Evolutionary conservation across 148 eudicot species (phyloP).

Genomic region (Talinum fruticosum): DNA sequence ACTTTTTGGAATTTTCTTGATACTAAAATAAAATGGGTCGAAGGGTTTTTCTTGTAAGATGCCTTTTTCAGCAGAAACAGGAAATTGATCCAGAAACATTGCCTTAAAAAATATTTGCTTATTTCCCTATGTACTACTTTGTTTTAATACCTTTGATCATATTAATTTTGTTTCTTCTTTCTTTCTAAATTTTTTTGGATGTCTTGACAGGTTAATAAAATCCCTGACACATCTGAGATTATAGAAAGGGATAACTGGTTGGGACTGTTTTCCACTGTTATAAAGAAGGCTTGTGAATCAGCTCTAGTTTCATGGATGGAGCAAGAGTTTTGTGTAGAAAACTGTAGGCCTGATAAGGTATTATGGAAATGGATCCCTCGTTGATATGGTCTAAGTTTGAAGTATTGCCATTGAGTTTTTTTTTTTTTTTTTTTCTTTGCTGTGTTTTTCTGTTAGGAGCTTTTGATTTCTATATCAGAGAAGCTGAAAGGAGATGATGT

Average conservation of each 20-base stretch:
- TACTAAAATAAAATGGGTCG: too few species aligned
- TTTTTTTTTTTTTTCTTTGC: constrained; percentile 7
- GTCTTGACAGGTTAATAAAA: constrained; percentile 55
- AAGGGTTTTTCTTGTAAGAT: too few species aligned
- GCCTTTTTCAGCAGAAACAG: too few species aligned
- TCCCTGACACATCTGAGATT: constrained; percentile 38
- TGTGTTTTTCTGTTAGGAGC: constrained; percentile 42
- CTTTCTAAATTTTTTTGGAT: constrained; percentile 7
- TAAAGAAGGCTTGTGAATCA: constrained; percentile 58
- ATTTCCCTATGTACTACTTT: too few species aligned
- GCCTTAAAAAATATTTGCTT: too few species aligned
- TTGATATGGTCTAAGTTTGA: constrained; percentile 3
- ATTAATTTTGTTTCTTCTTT: constrained; percentile 10
- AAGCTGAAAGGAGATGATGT: constrained; percentile 56
- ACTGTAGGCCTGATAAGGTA: constrained; percentile 59
- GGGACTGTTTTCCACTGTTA: constrained; percentile 36
- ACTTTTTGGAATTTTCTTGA: too few species aligned
- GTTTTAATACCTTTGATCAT: neutral
- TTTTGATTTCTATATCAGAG: constrained; percentile 53
- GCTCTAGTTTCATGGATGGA: constrained; percentile 72
- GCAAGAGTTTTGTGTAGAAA: constrained; percentile 54
- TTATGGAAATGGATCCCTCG: constrained; percentile 14
- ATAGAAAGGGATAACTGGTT: constrained; percentile 41
- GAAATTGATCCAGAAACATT: too few species aligned
- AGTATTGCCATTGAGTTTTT: neutral